Conservation (phyloP, 2,329 filamentous ascomycete genomes). For the Rosellinia necatrix region DNA sequence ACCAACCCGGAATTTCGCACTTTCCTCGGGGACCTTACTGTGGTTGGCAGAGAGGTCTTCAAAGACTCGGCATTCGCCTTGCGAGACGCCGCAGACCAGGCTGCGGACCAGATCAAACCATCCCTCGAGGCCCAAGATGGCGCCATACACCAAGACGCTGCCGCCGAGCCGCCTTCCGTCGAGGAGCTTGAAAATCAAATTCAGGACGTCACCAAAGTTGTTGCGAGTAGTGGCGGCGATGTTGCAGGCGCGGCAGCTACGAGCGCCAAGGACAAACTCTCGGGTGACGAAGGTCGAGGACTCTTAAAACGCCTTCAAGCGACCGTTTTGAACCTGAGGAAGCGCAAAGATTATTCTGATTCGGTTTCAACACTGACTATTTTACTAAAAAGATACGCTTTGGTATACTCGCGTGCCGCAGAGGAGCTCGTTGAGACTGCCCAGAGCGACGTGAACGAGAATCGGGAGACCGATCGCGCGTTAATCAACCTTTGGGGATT, state of each 20-base stretch:
- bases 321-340: constrained; percentile 73
- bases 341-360: constrained; percentile 80
- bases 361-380: constrained; percentile 80
- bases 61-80: constrained; percentile 82
- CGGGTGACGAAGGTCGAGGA: constrained; percentile 72
- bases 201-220: constrained; percentile 59
- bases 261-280: constrained; percentile 75
- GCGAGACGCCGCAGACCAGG: constrained; percentile 74
- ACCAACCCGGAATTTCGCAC: constrained; percentile 90
- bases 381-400: constrained; percentile 78
- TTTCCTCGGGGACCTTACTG: constrained; percentile 79
- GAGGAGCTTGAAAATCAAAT: constrained; percentile 67
- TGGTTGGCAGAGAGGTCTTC: constrained; percentile 82
- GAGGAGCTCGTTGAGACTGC: constrained; percentile 69
- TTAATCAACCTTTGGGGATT: constrained; percentile 81
- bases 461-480: constrained; percentile 75
- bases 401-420: constrained; percentile 74
- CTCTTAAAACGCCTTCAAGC: constrained; percentile 77
- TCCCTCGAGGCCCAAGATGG: constrained; percentile 62
- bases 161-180: constrained; percentile 52
- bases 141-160: constrained; percentile 48
- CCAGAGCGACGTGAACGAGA: constrained; percentile 73
- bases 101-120: constrained; percentile 74
- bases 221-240: constrained; percentile 48
- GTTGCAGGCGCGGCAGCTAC: constrained; percentile 55